A percentile compares a stretch with the other conserved stretches of the same genome.
Conservation (phyloP, 1,284 basidiomycete species). For the Fomitopsis schrenkii region DNA sequence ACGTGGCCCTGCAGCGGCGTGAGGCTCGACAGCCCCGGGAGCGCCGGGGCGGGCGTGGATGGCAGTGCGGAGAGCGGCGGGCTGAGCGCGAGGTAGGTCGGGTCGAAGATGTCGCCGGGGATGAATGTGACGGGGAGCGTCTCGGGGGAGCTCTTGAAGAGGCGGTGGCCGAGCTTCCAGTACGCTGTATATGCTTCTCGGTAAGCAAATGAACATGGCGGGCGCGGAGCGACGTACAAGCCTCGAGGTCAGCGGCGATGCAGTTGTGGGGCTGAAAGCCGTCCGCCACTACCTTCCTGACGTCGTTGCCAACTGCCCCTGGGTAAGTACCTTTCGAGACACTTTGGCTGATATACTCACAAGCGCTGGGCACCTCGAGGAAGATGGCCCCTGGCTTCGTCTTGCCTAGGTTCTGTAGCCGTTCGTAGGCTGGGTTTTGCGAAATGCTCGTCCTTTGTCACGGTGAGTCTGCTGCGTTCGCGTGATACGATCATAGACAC, state of each 20-base stretch:
- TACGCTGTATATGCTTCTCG: conserved; percentile 14
- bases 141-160: conserved; percentile 24
- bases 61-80: conserved; percentile 13
- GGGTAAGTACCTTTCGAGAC: not conserved
- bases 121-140: conserved; percentile 40
- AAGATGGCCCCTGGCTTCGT: conserved; percentile 38
- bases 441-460: conserved; percentile 22
- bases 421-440: conserved; percentile 34
- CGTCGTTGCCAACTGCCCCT: conserved; percentile 38
- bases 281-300: conserved; percentile 36
- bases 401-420: conserved; percentile 33
- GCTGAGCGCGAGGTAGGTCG: conserved; percentile 21
- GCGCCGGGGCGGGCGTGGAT: conserved; percentile 20
- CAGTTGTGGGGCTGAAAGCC: conserved; percentile 30
- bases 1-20: conserved; percentile 36
- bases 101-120: conserved; percentile 36
- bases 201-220: conserved; percentile 25
- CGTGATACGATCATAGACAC: not conserved
- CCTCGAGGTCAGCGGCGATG: conserved; percentile 30
- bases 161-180: conserved; percentile 25
- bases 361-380: conserved; percentile 42
- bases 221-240: conserved; percentile 16
- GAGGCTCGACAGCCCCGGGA: conserved; percentile 29
- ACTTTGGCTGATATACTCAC: conserved; percentile 27
- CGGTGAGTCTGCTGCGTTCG: too few relatives aligned